A percentile compares a stretch with the other conserved stretches of the same genome.
Evolutionary conservation across 345 rosid genomes (phyloP).

Genomic region (Kernera saxatilis): DNA sequence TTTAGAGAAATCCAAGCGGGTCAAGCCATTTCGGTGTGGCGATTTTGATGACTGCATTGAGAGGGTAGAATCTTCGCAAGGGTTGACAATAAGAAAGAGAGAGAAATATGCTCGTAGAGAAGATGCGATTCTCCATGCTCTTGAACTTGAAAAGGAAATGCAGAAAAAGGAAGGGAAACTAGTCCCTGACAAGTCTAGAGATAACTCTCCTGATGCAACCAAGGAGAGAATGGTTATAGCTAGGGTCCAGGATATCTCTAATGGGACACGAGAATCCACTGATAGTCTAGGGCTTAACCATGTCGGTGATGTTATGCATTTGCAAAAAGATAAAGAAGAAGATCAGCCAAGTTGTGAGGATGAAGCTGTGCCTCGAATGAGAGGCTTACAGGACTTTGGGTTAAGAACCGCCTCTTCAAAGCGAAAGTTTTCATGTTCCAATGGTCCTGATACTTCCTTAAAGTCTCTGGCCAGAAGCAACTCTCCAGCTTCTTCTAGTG

Average conservation of each 20-base stretch:
- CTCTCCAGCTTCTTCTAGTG: slow-evolving; percentile 41
- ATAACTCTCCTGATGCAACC: slow-evolving; percentile 33
- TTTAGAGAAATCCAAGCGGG: slow-evolving; percentile 96
- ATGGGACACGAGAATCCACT: slow-evolving; percentile 30
- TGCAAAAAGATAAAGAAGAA: slow-evolving; percentile 33
- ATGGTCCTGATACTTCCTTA: slow-evolving; percentile 41
- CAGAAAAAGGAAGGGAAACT: slow-evolving; percentile 51
- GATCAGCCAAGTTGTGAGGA: slow-evolving; percentile 44
- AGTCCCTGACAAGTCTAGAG: slow-evolving; percentile 31
- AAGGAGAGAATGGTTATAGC: slow-evolving; percentile 40
- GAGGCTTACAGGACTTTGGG: slow-evolving; percentile 87
- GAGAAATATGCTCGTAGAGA: slow-evolving; percentile 99
- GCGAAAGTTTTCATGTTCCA: slow-evolving; percentile 45
- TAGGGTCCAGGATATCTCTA: slow-evolving; percentile 39
- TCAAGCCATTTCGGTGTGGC: slow-evolving; percentile 94
- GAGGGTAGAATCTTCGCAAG: slow-evolving; percentile 75
- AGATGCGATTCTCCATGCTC: slow-evolving; percentile 98
- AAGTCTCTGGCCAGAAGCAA: slow-evolving; percentile 39
- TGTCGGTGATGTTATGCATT: slow-evolving; percentile 19
- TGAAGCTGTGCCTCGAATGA: slow-evolving; percentile 65
- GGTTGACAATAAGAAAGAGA: slow-evolving; percentile 77
- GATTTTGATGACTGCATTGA: slow-evolving; percentile 95
- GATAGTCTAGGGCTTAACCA: slow-evolving; percentile 15
- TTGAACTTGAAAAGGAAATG: slow-evolving; percentile 82
- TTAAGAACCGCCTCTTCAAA: slow-evolving; percentile 53